Conservation (phyloP, 192 early-diverging fungal genomes). For the Backusella macrospora region DNA sequence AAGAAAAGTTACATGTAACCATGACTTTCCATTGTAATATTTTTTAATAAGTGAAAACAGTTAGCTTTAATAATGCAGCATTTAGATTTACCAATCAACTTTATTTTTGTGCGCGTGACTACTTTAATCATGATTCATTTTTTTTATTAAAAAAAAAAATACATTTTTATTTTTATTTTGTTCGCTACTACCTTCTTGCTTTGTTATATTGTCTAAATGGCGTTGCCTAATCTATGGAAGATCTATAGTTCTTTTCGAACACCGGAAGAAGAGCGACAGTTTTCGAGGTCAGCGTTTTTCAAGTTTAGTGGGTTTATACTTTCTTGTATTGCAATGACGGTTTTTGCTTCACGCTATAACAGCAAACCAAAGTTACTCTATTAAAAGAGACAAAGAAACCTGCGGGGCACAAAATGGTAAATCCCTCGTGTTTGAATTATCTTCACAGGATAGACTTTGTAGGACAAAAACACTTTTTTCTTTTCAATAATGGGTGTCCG, state of each 20-base stretch:
- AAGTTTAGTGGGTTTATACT: conserved; percentile 62
- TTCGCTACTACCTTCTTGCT: not conserved
- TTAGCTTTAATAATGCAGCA: not conserved
- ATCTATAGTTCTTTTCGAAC: conserved; percentile 62
- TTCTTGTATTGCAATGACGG: conserved; percentile 60
- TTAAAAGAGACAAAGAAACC: not conserved
- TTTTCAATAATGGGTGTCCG: not conserved
- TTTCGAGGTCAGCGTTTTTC: conserved; percentile 61
- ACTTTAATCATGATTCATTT: not conserved
- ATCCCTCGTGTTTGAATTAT: not conserved
- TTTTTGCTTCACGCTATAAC: conserved; percentile 35
- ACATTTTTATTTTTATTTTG: not conserved
- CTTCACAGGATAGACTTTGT: conserved; percentile 8
- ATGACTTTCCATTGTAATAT: not conserved
- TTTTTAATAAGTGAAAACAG: not conserved
- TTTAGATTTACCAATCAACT: conserved; percentile 3
- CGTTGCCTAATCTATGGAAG: conserved; percentile 57
- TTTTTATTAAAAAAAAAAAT: not conserved
- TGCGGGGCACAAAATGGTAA: conserved; percentile 3
- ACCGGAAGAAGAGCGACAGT: conserved; percentile 61
- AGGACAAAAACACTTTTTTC: not conserved
- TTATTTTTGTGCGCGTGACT: conserved; percentile 7
- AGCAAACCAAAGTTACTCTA: conserved; percentile 29
- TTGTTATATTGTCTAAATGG: conserved; percentile 30
- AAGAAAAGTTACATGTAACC: not conserved